Evolutionary conservation across 2,329 filamentous ascomycete species (phyloP).

Genomic region (Claviceps fusiformis): DNA sequence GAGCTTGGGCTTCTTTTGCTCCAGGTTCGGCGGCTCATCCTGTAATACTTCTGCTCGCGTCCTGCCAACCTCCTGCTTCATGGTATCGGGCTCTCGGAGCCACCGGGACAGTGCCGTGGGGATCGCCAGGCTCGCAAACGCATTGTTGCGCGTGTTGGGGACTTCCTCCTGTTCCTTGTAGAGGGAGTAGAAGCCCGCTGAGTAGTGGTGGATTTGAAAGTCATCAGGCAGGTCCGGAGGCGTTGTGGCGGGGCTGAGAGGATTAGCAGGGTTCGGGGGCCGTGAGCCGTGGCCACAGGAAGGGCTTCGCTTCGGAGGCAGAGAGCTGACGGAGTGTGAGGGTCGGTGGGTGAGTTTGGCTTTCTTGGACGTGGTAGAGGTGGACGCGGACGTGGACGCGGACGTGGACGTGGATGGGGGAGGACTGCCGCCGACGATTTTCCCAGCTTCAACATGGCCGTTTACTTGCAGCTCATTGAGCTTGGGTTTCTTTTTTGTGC

Average conservation of each 20-base stretch:
- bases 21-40: conserved; percentile 28
- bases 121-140: conserved; percentile 62
- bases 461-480: conserved; percentile 49
- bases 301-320: conserved; percentile 50
- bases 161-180: conserved; percentile 51
- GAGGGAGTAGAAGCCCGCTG: conserved; percentile 59
- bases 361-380: conserved; percentile 59
- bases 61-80: conserved; percentile 55
- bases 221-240: conserved; percentile 52
- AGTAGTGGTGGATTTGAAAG: conserved; percentile 54
- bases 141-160: conserved; percentile 54
- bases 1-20: conserved; percentile 28
- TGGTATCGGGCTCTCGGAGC: conserved; percentile 59
- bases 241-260: conserved; percentile 64
- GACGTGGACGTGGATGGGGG: conserved; percentile 42
- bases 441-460: conserved; percentile 41
- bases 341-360: conserved; percentile 69
- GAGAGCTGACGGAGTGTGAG: conserved; percentile 62
- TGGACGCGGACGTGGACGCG: conserved; percentile 34
- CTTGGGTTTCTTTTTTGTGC: conserved; percentile 78
- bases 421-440: conserved; percentile 27
- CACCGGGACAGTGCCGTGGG: conserved; percentile 64
- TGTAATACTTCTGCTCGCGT: conserved; percentile 57
- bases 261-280: conserved; percentile 41
- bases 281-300: conserved; percentile 53